Evolutionary conservation across 306 rosid genomes (phyloP), one percentile per base, ranked within the genome.

Genomic region (Oemleria cerasiformis): DNA sequence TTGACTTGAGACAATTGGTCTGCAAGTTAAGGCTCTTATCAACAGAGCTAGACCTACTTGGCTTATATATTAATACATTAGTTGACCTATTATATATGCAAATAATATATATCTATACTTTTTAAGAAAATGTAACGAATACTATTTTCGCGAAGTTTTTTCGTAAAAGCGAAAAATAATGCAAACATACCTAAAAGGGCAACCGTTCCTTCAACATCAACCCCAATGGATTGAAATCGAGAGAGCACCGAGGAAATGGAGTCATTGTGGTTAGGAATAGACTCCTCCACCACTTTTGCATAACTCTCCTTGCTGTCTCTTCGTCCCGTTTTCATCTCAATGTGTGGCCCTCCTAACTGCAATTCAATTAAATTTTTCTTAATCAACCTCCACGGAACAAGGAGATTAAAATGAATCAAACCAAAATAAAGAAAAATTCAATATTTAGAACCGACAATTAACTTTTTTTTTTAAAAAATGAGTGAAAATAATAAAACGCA

Each of bases 271-370:
- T 84, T 77, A 1, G 99, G 97, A 60, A 95, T 65, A 59, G 51
- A 84, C 14, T 80, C 84, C 30, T 88, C 88, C 23, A 92, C 72
- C 13, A 59, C 74, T 0, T 1, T 21, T 19, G 38, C 61, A 36
- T 88, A 75, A 54, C 97, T 91, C 68, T 84, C 79, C 45, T 25
- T 84, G 75, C 97, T 85, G 67, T 95, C 99, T 63, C 64, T 88
- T 71, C 99, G 20, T 19, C 99, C 99, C 0, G 90, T 91, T 77
- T 91, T 91, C 89, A 91, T 82, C 51, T 81, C 96, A 13, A 85
- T 77, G 15, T 40, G 57, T 20, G 96, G 96, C 8, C 99, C 99
- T 81, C 94, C 91, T 71, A 95, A 76, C 98, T 90, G 75, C 51
- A 53, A 15, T 34, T 59, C 3, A 49, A 16, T 5, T 45, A 3